Evolutionary conservation across 1,284 basidiomycete species (phyloP).

Genomic region (Farysia itapuensis): DNA sequence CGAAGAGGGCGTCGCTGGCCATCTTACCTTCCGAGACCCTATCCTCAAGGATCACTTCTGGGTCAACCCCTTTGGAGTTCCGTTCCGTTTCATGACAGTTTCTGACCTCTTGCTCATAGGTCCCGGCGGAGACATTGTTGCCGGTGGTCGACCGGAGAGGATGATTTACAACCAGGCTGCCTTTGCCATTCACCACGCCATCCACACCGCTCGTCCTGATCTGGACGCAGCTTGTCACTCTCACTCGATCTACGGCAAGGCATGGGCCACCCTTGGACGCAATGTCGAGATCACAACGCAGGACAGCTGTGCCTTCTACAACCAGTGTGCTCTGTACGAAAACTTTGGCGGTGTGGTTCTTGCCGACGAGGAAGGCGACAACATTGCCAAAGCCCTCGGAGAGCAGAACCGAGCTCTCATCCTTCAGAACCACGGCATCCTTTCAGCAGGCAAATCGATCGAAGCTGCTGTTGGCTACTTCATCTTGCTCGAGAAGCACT

Average conservation of each 20-base stretch:
- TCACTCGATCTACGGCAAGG: slow-evolving; percentile 67
- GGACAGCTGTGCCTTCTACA: slow-evolving; percentile 59
- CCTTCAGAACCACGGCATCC: slow-evolving; percentile 66
- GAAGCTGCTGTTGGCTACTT: slow-evolving; percentile 62
- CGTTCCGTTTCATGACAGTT: slow-evolving; percentile 42
- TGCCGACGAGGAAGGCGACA: slow-evolving; percentile 66
- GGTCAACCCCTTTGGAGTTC: slow-evolving; percentile 56
- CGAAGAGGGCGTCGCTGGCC: slow-evolving; percentile 65
- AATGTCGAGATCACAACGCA: slow-evolving; percentile 62
- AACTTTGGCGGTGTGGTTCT: slow-evolving; percentile 68
- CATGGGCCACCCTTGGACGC: slow-evolving; percentile 68
- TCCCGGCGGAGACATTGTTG: slow-evolving; percentile 40
- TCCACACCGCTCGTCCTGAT: slow-evolving; percentile 69
- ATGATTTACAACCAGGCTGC: slow-evolving; percentile 61
- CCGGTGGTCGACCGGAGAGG: slow-evolving; percentile 41
- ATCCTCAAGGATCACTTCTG: slow-evolving; percentile 66
- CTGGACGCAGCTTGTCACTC: slow-evolving; percentile 70
- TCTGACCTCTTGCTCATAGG: slow-evolving; percentile 44
- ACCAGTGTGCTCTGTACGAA: slow-evolving; percentile 54
- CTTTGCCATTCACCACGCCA: slow-evolving; percentile 66
- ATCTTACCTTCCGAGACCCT: slow-evolving; percentile 69
- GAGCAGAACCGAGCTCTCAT: slow-evolving; percentile 62
- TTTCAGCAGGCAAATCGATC: slow-evolving; percentile 64
- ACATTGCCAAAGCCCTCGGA: slow-evolving; percentile 67
- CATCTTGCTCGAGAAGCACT: slow-evolving; percentile 62